Evolutionary conservation across 495 filamentous ascomycete species (phyloP), one percentile per base, ranked within the genome.

Genomic region (Terfezia claveryi): DNA sequence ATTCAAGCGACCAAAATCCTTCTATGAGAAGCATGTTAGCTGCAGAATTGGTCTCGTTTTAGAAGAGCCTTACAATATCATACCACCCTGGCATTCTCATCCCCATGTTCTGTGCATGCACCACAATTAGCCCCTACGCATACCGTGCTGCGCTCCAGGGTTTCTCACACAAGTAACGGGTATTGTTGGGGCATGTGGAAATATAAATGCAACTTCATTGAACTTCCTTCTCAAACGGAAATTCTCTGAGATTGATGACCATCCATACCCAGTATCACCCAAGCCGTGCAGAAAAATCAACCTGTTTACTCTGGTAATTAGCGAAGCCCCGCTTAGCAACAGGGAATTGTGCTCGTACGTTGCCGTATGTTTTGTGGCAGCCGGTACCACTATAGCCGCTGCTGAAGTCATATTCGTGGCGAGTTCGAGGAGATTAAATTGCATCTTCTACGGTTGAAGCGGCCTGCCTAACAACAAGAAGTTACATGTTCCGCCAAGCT

Each of bases 211-310:
- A 62, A 91, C 83, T 69, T 95, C 84, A 51, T 87, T 78, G 64
- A 95, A 91, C 60, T 82, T 83, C 61, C 78, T 74, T 17, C 85
- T 76, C 9, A 81, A 76, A 53, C 89, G 82, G 79, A 82, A 96
- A 71, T 91, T 89, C 71, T 94, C 84, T 37, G 88, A 85, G 10
- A 93, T 74, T 10, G 70, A 74, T 50, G 81, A 73, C 84, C 84
- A 89, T 64, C 84, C 84, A 58, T 76, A 69, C 36, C 83, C 83
- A 49, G 74, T 82, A 64, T 94, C 87, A 36, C 91, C 91, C 27
- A 95, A 73, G 8, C 91, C 91, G 63, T 98, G 91, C 50, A 85
- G 74, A 70, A 92, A 84, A 63, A 98, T 95, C 60, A 94, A 83
- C 2, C 63, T 66, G 23, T 32, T 32, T 32, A 32, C 2, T 32